Conservation (phyloP, 2,329 filamentous ascomycete genomes). For the Ramichloridium luteum region DNA sequence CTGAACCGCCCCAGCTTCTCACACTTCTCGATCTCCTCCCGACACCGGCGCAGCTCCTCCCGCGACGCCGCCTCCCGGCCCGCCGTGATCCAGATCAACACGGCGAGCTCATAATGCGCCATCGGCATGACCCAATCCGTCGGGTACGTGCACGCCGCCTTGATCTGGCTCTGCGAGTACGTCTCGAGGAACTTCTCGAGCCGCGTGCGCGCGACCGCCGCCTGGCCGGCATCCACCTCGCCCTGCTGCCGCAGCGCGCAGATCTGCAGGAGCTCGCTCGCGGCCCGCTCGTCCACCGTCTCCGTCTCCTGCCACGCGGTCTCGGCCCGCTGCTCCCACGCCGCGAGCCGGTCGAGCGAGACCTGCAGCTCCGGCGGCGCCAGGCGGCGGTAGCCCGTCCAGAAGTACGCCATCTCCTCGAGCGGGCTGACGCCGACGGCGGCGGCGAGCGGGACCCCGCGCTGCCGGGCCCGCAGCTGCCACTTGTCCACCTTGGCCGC, state of each 20-base stretch:
- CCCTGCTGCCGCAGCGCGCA: slow-evolving; percentile 54
- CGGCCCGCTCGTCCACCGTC: slow-evolving; percentile 47
- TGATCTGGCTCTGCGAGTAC: slow-evolving; percentile 43
- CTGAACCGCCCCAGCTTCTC: slow-evolving; percentile 60
- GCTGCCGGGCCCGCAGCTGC: slow-evolving; percentile 61
- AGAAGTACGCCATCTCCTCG: slow-evolving; percentile 87
- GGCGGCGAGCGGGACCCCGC: slow-evolving; percentile 59
- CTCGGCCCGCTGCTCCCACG: slow-evolving; percentile 30
- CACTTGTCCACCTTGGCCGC: slow-evolving; percentile 76
- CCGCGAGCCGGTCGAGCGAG: slow-evolving; percentile 48
- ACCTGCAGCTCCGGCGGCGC: slow-evolving; percentile 48
- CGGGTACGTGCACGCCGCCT: slow-evolving; percentile 35
- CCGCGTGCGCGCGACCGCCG: slow-evolving; percentile 36
- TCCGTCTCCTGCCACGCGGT: slow-evolving; percentile 31
- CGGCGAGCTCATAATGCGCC: slow-evolving; percentile 77
- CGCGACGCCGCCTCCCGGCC: slow-evolving; percentile 27
- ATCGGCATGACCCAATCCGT: slow-evolving; percentile 63
- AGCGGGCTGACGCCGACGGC: slow-evolving; percentile 69
- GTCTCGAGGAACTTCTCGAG: slow-evolving; percentile 51
- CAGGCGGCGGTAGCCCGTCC: slow-evolving; percentile 84
- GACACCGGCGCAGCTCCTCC: slow-evolving; percentile 49
- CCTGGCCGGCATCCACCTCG: slow-evolving; percentile 40
- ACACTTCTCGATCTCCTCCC: slow-evolving; percentile 53
- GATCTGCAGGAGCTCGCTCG: slow-evolving; percentile 54
- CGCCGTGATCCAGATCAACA: slow-evolving; percentile 62